phyloP scores from a whole-genome alignment of 176 grass and related monocot species.

The Juncus effusus region DNA sequence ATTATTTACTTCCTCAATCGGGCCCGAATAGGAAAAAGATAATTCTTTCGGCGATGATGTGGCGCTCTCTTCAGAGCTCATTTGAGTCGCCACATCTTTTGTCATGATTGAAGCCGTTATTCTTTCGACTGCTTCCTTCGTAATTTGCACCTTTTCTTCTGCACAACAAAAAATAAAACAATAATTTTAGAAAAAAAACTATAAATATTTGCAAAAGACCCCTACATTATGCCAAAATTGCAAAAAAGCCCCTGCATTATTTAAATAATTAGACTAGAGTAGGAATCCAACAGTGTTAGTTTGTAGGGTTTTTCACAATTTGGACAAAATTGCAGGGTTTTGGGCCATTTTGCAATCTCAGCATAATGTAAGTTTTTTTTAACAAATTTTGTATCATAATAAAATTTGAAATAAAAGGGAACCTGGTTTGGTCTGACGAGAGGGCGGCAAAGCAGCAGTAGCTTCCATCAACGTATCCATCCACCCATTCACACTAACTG shows the following conservation, averaged over 20 bases:
- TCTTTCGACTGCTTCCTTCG: slow-evolving; percentile 33
- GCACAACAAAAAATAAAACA: slow-evolving; percentile 16
- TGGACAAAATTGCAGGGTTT: no score
- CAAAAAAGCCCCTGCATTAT: not conserved
- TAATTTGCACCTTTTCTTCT: slow-evolving; percentile 60
- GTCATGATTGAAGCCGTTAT: slow-evolving; percentile 58
- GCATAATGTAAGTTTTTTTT: no score
- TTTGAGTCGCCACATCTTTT: slow-evolving; percentile 93
- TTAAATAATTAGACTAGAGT: not conserved
- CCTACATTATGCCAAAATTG: no score
- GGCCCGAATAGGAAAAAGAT: slow-evolving; percentile 56
- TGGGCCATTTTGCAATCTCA: no score
- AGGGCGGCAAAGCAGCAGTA: slow-evolving; percentile 70
- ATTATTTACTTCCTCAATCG: slow-evolving; percentile 52
- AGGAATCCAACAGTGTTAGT: no score
- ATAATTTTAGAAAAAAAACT: not conserved
- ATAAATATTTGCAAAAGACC: not conserved
- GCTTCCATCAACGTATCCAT: slow-evolving; percentile 90
- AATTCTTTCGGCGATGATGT: slow-evolving; percentile 59
- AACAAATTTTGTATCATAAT: no score
- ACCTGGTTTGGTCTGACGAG: slow-evolving; percentile 54
- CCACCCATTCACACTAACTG: slow-evolving; percentile 79
- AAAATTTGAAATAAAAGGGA: not conserved
- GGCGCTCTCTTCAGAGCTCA: slow-evolving; percentile 76
- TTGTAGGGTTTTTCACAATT: no score